Base-by-base conservation (phyloP, 139 green algal genomes). In the Coelastrella sp. region DNA sequence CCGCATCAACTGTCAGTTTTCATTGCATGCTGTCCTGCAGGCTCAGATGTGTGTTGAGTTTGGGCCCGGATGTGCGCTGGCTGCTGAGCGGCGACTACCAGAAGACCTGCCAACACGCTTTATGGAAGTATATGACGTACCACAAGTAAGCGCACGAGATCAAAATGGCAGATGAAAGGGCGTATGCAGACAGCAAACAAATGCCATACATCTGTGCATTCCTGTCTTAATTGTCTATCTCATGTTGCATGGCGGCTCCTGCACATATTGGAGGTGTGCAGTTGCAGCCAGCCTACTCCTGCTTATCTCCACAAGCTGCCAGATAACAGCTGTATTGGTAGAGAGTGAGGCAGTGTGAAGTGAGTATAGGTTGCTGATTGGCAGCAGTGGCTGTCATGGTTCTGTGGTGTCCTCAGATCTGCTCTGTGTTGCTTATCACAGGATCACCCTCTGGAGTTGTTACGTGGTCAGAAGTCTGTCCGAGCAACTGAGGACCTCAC, bases 401-500 rank as follows among this genome's bases (percentile, higher is more conserved):
- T 13, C 8, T 71, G 61, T 71, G 61, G 8, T 10, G 8, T 47
- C 32, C 32, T 47, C 32, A 47, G 32, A 47, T 47, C 32, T 47
- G 32, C 32, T 47, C 32, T 47, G 32, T 47, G 32, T 47, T 47
- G 32, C 32, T 47, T 47, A 47, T 47, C 32, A 47, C 80, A 85
- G 80, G n/a, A 32, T 23, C 58, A 85, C 22, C 80, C 80, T 66
- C 19, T 85, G 5, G 80, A 85, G 59, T 58, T 85, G 58, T 58
- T 85, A 14, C 80, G 22, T 57, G 80, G 80, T 22, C 80, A 85
- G 80, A 61, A 73, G 20, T 73, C 80, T 57, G 80, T 85, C 20
- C 56, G 58, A 23, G 59, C 60, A 13, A 73, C 19, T 19, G 20
- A 66, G 73, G 80, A 85, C 22, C 58, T 85, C 19, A 10, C 7